These are phyloP conservation scores for Paradendryphiella salina DNA, from an alignment of 2,329 filamentous ascomycete genomes.

Conservation along the genomic window DNA sequence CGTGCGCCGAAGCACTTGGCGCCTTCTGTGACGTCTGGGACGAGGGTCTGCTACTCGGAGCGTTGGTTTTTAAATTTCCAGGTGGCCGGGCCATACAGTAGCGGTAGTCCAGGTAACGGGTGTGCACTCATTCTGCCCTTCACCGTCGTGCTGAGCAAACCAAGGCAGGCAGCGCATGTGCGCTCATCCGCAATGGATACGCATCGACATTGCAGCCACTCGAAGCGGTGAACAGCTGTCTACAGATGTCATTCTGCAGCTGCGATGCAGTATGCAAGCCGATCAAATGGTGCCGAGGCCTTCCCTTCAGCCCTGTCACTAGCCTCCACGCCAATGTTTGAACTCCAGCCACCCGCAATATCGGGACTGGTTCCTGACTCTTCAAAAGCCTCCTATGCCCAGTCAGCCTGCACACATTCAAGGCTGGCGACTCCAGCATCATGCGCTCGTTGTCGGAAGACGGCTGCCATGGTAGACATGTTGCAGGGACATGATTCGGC, in stretches of 20 bases:
- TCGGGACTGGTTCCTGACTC: conserved; percentile 36
- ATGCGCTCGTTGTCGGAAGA: conserved; percentile 6
- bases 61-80: conserved; percentile 16
- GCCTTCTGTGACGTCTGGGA: conserved; percentile 34
- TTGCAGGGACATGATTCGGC: too few relatives aligned
- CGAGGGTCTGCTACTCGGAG: conserved; percentile 19
- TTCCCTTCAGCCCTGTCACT: conserved; percentile 23
- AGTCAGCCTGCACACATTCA: conserved; percentile 1
- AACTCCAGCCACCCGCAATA: conserved; percentile 22
- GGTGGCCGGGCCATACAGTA: conserved; percentile 3
- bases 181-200: too few relatives aligned
- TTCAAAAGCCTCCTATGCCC: conserved; percentile 23
- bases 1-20: conserved; percentile 35
- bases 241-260: conserved; percentile 40
- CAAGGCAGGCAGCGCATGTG: too few relatives aligned
- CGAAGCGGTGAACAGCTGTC: conserved; percentile 38
- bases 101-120: conserved; percentile 32
- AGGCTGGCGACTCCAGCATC: conserved; percentile 2
- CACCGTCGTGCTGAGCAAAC: too few relatives aligned
- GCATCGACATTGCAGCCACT: conserved; percentile 16
- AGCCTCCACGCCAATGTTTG: conserved; percentile 35
- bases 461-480: background rate
- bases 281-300: conserved; percentile 28
- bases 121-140: background rate
- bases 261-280: conserved; percentile 22